Evolutionary conservation across 2,329 filamentous ascomycete species (phyloP), one percentile per base, ranked within the genome.

Genomic region (Ophiostoma tasmaniense): DNA sequence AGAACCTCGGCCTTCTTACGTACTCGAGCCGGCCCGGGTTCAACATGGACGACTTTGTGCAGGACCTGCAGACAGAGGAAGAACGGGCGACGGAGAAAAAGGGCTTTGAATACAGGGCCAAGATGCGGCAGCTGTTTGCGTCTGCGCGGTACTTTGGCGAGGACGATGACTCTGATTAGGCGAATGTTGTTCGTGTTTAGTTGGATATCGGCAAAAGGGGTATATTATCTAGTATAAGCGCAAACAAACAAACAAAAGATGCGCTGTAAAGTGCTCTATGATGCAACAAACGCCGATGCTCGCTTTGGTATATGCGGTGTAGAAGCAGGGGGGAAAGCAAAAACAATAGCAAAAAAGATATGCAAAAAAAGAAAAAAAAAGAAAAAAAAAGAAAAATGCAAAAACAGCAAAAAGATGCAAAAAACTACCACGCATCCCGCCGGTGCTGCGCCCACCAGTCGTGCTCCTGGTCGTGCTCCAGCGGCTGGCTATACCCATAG

Each of bases 111-210:
- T 93, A 94, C 78, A 82, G 83, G n/a, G 82, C 85, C 68, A 85
- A 81, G 73, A 93, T 97, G 90, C 85, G 91, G 72, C 81, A 83
- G 73, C 91, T 91, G 25, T 79, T 97, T 11, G 87, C 93, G 73
- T 92, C 91, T 77, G 85, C 94, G 77, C 85, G 85, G 72, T 86
- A 87, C 22, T 87, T 77, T 80, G 78, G 70, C 75, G 75, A 50
- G 22, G 68, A 69, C 6, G 25, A 62, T 50, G 69, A 68, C 42
- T 65, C 65, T 22, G 67, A 67, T 50, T 45, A 45, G 42, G 14
- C 6, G 11, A 4, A 35, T 4, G 7, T 37, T 37, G 35, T 37
- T 37, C 7, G 35, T 2, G 35, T 37, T 35, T 37, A 37, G 7
- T 37, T n/a, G n/a, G n/a, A n/a, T n/a, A n/a, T 7, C 20, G 8